Conservation (phyloP, 495 filamentous ascomycete genomes). For the Neurospora tetrasperma region DNA sequence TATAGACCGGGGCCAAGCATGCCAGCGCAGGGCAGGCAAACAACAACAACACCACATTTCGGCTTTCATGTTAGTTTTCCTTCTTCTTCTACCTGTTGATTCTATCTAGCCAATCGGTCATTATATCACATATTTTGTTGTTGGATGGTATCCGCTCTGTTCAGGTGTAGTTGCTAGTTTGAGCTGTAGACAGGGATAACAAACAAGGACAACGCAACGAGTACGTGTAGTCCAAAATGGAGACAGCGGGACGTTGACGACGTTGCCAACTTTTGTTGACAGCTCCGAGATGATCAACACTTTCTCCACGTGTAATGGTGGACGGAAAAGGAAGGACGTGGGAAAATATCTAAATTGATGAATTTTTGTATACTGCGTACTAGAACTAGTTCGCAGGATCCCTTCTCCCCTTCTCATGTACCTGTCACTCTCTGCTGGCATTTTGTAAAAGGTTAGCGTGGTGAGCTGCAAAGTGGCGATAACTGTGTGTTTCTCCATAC, state of each 20-base stretch:
- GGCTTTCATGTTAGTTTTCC: not conserved
- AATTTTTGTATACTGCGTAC: not conserved
- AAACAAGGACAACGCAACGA: not conserved
- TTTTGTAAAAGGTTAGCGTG: too few relatives aligned
- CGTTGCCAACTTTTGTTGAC: conserved; percentile 9
- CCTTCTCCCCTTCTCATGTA: not conserved
- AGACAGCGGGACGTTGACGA: conserved; percentile 1
- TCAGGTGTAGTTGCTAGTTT: not conserved
- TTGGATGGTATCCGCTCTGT: not conserved
- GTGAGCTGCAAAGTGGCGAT: too few relatives aligned
- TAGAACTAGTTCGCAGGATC: not conserved
- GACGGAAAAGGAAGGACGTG: not conserved
- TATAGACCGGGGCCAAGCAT: not conserved
- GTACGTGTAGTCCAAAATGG: not conserved
- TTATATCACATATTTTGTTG: conserved; percentile 3
- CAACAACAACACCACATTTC: not conserved
- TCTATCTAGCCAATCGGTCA: not conserved
- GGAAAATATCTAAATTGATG: not conserved
- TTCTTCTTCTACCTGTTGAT: not conserved
- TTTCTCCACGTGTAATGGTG: not conserved
- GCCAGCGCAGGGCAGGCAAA: not conserved
- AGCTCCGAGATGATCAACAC: not conserved
- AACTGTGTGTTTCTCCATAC: too few relatives aligned
- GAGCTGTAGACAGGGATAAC: not conserved
- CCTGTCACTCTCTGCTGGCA: not conserved